A percentile compares a stretch with the other conserved stretches of the same genome.
phyloP scores from a whole-genome alignment of 1,284 basidiomycete species.

The Ceratobasidium theobromae region DNA sequence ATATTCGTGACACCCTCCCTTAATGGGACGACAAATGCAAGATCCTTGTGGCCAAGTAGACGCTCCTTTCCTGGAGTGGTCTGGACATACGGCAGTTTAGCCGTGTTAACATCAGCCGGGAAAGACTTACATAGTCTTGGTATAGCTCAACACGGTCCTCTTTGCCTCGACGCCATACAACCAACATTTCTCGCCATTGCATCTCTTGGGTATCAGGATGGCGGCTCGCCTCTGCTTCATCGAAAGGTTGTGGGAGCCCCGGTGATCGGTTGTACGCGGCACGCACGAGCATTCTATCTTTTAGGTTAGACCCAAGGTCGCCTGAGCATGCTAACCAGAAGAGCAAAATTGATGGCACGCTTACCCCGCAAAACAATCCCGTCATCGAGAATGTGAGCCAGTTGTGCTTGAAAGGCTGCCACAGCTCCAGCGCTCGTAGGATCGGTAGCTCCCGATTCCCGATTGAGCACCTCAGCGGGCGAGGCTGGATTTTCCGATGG shows the following conservation, averaged over 20 bases:
- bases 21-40: conserved; percentile 70
- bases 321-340: neutral
- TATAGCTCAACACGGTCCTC: conserved; percentile 74
- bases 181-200: conserved; percentile 75
- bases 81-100: conserved; percentile 46
- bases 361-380: conserved; percentile 14
- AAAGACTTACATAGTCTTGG: conserved; percentile 64
- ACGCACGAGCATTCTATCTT: conserved; percentile 84
- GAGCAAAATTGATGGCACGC: neutral
- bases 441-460: conserved; percentile 53
- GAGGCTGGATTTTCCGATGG: conserved; percentile 48
- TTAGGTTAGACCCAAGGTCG: neutral
- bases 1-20: conserved; percentile 58
- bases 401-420: conserved; percentile 24
- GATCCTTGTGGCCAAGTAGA: conserved; percentile 63
- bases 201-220: conserved; percentile 60
- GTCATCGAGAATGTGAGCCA: conserved; percentile 4
- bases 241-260: conserved; percentile 56
- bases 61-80: conserved; percentile 61
- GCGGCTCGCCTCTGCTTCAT: conserved; percentile 59
- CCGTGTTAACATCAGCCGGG: neutral
- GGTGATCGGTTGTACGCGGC: conserved; percentile 61
- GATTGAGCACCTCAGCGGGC: conserved; percentile 60
- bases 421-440: conserved; percentile 65
- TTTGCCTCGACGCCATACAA: conserved; percentile 60